Conservation (phyloP, 2,329 filamentous ascomycete species). For the Xylariaceae sp. region DNA sequence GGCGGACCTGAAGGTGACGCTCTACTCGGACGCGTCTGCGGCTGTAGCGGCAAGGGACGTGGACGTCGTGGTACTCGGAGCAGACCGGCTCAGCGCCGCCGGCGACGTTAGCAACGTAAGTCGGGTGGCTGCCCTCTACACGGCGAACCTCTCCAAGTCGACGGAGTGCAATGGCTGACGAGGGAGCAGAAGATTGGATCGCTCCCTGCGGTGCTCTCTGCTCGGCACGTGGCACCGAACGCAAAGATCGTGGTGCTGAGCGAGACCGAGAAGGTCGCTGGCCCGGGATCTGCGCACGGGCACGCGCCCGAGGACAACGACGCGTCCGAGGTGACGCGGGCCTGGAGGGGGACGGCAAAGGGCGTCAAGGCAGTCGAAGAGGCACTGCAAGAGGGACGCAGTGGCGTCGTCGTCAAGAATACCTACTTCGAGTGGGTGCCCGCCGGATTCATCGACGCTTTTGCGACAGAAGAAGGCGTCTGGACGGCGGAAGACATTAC, state of each 20-base stretch:
- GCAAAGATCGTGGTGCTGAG: conserved; percentile 48
- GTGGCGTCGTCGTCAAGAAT: conserved; percentile 33
- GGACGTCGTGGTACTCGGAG: conserved; percentile 55
- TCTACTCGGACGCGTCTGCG: conserved; percentile 54
- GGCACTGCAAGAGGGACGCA: conserved; percentile 3
- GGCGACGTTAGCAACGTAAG: conserved; percentile 53
- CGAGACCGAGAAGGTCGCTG: conserved; percentile 54
- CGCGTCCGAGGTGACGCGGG: conserved; percentile 37
- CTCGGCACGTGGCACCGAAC: conserved; percentile 37
- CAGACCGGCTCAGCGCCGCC: conserved; percentile 50
- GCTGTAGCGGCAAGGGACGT: conserved; percentile 43
- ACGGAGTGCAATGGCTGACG: no score
- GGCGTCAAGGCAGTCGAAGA: conserved; percentile 11
- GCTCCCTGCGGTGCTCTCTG: conserved; percentile 48
- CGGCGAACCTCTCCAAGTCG: no score
- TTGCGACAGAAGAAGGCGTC: conserved; percentile 47
- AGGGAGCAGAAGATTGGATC: conserved; percentile 56
- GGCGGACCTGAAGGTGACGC: conserved; percentile 27
- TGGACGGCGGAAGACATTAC: conserved; percentile 32
- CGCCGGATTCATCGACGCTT: conserved; percentile 40
- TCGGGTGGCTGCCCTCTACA: no score
- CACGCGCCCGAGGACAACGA: conserved; percentile 45
- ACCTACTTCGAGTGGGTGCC: conserved; percentile 57
- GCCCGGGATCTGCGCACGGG: conserved; percentile 33
- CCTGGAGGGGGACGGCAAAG: conserved; percentile 34